Evolutionary conservation across 176 grass and related monocot species (phyloP), one percentile per base, ranked within the genome.

Genomic region (Stipa capillata): DNA sequence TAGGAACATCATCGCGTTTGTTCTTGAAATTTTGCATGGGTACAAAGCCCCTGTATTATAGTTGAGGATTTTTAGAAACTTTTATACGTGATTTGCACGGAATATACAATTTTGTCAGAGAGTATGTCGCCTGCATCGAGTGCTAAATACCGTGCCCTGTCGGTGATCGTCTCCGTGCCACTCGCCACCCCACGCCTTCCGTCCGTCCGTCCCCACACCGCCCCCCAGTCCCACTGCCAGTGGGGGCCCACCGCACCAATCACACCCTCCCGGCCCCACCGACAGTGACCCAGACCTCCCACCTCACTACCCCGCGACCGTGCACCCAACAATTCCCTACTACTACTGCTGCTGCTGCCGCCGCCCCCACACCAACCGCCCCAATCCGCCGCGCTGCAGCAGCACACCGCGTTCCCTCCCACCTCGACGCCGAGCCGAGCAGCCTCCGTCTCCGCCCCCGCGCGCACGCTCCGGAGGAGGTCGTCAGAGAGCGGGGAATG

Each of bases 151-250:
- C 68, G 25, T 29, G 13, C 27, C 47, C 67, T 80, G 82, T 89
- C 87, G 82, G 87, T 80, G 87, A 51, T 62, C 20, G 4, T 34
- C 81, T 48, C 4, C 33, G 17, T 67, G 52, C 80, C 74, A 2
- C 8, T 27, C n/a, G 7, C 32, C 70, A 71, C 62, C 82, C 10
- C 3, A 34, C 60, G 11, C 42, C 32, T 8, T 5, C 21, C 60
- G 53, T 17, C 44, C 43, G 15, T 20, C 0, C 8, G 13, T 14
- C 7, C 0, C 49, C 23, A 3, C 41, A 28, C 33, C 42, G 27
- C 3, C 40, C 23, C 8, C 0, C 23, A 3, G 23, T 10, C 43
- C 3, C 69, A 54, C 87, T 89, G 76, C 8, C 43, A 10, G 0
- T 0, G 0, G 0, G 0, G 48, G 2, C 75, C 82, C 76, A 62